Conservation (phyloP, 2,329 filamentous ascomycete genomes). For the Lecanosticta acicola region DNA sequence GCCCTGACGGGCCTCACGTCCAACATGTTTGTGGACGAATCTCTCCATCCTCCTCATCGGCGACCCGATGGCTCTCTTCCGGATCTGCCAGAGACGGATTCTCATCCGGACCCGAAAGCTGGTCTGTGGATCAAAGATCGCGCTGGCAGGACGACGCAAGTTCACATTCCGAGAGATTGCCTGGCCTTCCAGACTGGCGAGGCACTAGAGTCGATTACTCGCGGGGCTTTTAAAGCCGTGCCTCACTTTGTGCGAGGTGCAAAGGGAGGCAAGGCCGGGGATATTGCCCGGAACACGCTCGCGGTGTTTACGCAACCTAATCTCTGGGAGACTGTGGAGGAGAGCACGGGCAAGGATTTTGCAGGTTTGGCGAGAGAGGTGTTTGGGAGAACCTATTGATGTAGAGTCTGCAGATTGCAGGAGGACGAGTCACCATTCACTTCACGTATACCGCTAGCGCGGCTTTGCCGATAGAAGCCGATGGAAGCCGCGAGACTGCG, state of each 20-base stretch:
- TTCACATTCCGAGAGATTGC: constrained; percentile 83
- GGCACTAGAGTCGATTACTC: constrained; percentile 81
- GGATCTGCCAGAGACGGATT: constrained; percentile 60
- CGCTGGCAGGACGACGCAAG: constrained; percentile 75
- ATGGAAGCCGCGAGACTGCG: too few species aligned
- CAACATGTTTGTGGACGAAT: constrained; percentile 92
- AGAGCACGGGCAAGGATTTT: constrained; percentile 45
- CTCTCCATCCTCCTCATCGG: constrained; percentile 29
- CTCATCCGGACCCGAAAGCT: constrained; percentile 74
- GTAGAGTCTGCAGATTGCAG: too few species aligned
- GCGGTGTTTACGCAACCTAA: constrained; percentile 98
- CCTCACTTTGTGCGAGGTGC: constrained; percentile 90
- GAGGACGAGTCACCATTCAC: too few species aligned
- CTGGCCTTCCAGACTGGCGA: constrained; percentile 96
- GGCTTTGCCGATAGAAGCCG: too few species aligned
- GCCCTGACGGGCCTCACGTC: constrained; percentile 91
- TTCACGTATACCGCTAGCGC: too few species aligned
- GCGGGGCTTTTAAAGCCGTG: constrained; percentile 87
- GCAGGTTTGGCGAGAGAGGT: constrained; percentile 18
- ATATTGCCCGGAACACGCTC: constrained; percentile 65
- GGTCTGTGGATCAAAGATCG: constrained; percentile 94
- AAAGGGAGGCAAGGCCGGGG: constrained; percentile 45
- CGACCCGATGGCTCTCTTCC: constrained; percentile 4
- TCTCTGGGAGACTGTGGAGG: constrained; percentile 71
- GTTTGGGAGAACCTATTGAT: constrained; percentile 19